Evolutionary conservation across 257 asterid genomes (phyloP).

Genomic region (Catharanthus roseus): DNA sequence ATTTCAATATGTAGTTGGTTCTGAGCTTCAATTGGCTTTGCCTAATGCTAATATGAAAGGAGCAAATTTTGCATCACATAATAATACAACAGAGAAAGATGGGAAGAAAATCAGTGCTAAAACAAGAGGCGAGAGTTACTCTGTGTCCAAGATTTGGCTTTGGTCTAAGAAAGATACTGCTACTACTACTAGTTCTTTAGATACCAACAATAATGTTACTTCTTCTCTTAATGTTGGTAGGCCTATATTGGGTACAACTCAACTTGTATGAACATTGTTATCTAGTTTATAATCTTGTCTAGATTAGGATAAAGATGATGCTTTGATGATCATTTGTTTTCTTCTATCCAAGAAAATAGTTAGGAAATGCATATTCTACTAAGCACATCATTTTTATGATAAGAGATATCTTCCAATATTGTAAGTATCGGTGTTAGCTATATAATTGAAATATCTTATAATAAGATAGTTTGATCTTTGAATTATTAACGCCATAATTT

Average conservation of each 20-base stretch:
- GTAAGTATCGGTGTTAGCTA: no score
- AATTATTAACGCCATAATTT: background rate
- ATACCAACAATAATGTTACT: conserved; percentile 18
- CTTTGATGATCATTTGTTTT: background rate
- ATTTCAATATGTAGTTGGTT: conserved; percentile 44
- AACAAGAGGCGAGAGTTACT: conserved; percentile 57
- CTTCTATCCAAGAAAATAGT: background rate
- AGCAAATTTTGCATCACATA: background rate
- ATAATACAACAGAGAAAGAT: conserved; percentile 22
- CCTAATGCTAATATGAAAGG: conserved; percentile 9
- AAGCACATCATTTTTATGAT: background rate
- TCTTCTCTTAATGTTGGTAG: conserved; percentile 12
- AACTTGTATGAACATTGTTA: conserved; percentile 24
- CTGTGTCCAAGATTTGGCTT: conserved; percentile 67
- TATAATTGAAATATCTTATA: no score
- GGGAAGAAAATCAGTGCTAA: conserved; percentile 38
- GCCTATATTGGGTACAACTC: conserved; percentile 22
- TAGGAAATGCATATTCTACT: background rate
- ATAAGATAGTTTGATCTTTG: no score
- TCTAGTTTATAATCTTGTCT: background rate
- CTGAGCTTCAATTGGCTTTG: conserved; percentile 39
- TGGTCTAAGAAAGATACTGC: conserved; percentile 54
- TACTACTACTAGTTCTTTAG: no score
- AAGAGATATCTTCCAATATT: background rate
- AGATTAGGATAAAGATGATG: background rate